phyloP scores from a whole-genome alignment of 2,329 filamentous ascomycete species.

The Penicillium sp. region DNA sequence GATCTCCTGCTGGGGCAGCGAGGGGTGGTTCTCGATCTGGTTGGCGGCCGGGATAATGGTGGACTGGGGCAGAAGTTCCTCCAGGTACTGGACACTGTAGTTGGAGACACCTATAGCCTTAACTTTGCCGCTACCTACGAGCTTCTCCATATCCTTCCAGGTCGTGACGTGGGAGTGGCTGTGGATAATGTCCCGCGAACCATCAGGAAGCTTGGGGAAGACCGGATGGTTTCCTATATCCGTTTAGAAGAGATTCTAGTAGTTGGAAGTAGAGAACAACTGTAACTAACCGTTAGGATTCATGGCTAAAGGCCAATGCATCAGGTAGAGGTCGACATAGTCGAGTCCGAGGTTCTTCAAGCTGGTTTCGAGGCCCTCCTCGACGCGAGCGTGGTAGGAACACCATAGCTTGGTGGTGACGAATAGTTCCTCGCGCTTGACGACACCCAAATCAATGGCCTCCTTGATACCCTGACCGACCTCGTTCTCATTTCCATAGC shows the following conservation, averaged over 20 bases:
- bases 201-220: constrained; percentile 71
- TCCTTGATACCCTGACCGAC: constrained; percentile 73
- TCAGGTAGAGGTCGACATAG: constrained; percentile 75
- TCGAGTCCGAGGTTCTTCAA: constrained; percentile 69
- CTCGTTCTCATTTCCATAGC: constrained; percentile 63
- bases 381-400: constrained; percentile 67
- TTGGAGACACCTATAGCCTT: constrained; percentile 58
- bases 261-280: neutral
- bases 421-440: constrained; percentile 75
- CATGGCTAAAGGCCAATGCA: constrained; percentile 78
- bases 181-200: constrained; percentile 66
- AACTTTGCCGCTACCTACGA: constrained; percentile 53
- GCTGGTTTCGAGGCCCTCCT: constrained; percentile 67
- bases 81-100: constrained; percentile 52
- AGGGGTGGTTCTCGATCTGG: constrained; percentile 78
- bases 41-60: constrained; percentile 64
- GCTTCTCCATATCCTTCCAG: constrained; percentile 66
- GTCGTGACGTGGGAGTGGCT: constrained; percentile 68
- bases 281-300: constrained; percentile 63
- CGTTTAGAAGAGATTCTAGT: constrained; percentile 1
- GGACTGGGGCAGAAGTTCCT: constrained; percentile 55
- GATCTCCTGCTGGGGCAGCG: constrained; percentile 54
- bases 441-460: constrained; percentile 62
- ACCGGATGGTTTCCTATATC: constrained; percentile 33
- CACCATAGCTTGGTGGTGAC: constrained; percentile 83